Conservation (phyloP, 306 rosid genomes). For the Cucurbita moschata region DNA sequence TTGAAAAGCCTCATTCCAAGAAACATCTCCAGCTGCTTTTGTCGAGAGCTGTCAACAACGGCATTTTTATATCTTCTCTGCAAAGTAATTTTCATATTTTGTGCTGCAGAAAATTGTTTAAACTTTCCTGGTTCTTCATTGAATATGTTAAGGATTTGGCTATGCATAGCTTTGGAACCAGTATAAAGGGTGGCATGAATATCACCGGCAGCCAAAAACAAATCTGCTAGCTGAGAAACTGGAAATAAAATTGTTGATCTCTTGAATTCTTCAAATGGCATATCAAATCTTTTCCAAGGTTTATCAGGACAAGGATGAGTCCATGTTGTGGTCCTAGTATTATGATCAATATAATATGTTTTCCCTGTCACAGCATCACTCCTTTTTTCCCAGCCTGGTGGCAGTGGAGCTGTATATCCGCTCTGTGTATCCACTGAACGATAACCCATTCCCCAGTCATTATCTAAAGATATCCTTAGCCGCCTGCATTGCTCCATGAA, state of each 20-base stretch:
- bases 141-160: constrained; percentile 96
- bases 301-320: constrained; percentile 95
- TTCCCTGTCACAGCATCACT: constrained; percentile 91
- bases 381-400: constrained; percentile 99
- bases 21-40: constrained; percentile 90
- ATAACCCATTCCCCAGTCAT: constrained; percentile 53
- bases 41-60: constrained; percentile 92
- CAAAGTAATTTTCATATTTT: constrained; percentile 86
- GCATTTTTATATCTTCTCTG: constrained; percentile 95
- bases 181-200: constrained; percentile 96
- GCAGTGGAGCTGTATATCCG: constrained; percentile 84
- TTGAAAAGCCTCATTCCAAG: constrained; percentile 93
- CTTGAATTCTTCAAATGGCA: constrained; percentile 91
- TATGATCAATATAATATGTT: constrained; percentile 77
- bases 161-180: constrained; percentile 98
- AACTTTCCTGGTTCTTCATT: constrained; percentile 85
- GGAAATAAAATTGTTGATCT: constrained; percentile 86
- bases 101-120: constrained; percentile 91
- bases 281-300: constrained; percentile 98
- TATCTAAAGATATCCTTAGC: constrained; percentile 83
- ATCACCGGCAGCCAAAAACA: constrained; percentile 96
- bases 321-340: constrained; percentile 98
- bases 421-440: constrained; percentile 46
- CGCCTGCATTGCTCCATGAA: constrained; percentile 98
- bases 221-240: constrained; percentile 77